phyloP scores from a whole-genome alignment of 1,284 basidiomycete genomes.

The Porodaedalea pini region DNA sequence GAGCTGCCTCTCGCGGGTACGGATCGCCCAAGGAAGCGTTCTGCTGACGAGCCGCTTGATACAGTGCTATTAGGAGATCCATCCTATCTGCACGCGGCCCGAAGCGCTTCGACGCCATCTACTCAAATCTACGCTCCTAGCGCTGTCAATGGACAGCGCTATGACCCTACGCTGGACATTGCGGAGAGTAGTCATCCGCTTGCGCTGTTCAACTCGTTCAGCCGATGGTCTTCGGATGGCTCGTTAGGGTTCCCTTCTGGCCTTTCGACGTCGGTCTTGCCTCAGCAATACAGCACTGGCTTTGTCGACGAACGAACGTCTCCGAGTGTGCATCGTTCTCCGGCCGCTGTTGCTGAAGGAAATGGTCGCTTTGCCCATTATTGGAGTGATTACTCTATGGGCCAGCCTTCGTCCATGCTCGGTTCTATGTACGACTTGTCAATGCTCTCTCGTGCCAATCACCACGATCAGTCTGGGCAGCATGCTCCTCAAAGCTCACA shows the following conservation, averaged over 20 bases:
- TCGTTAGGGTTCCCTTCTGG: constrained; percentile 39
- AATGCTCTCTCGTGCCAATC: constrained; percentile 1
- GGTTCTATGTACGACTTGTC: constrained; percentile 20
- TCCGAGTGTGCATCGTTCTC: constrained; percentile 20
- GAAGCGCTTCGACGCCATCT: background rate
- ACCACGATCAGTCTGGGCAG: constrained; percentile 3
- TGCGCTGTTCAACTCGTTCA: constrained; percentile 33
- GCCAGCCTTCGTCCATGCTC: constrained; percentile 35
- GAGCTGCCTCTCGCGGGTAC: constrained; percentile 23
- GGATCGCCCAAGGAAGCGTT: constrained; percentile 29
- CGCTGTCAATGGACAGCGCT: constrained; percentile 10
- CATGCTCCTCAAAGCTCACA: constrained; percentile 11
- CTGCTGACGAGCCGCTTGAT: constrained; percentile 13
- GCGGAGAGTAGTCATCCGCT: background rate
- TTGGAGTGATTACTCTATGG: constrained; percentile 60
- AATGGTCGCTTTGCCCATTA: constrained; percentile 47
- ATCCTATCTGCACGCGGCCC: background rate
- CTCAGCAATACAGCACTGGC: constrained; percentile 69
- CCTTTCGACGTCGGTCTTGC: constrained; percentile 60
- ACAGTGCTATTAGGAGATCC: background rate
- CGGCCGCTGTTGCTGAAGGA: constrained; percentile 22
- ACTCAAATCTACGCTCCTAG: constrained; percentile 1
- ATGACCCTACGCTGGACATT: background rate
- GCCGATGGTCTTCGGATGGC: constrained; percentile 48
- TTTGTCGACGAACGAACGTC: constrained; percentile 40